Evolutionary conservation across 2,329 filamentous ascomycete genomes (phyloP), one percentile per base, ranked within the genome.

Genomic region (Aspergillus fischeri): DNA sequence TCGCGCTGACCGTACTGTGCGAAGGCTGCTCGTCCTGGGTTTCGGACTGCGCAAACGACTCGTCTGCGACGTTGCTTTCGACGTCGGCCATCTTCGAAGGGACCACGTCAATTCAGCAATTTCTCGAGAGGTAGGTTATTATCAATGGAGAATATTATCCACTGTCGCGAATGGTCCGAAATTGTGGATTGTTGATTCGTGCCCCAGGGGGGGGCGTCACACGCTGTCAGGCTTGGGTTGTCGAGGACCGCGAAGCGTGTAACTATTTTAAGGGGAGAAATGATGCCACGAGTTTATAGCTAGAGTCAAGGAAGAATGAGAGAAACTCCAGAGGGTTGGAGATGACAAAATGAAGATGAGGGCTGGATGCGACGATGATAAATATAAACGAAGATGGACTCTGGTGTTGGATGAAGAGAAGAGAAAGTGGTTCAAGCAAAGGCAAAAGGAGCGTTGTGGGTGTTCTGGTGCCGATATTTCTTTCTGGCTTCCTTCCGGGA

Each of bases 1-100:
- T 74, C 56, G 70, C 68, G 61, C 69, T 73, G 57, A 64, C 71
- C 32, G 75, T 76, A 54, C 70, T 72, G 54, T 75, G 72, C 24
- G 66, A 64, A 29, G 65, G 60, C 54, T 72, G 69, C 35, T 75
- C 72, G 55, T 76, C 74, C 38, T 69, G 69, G 28, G 65, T 64
- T 55, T 75, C 73, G 57, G 71, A 70, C 14, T 63, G 63, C 51
- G 71, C 65, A 55, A 73, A 69, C 54, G 71, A 73, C 42, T 75
- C 74, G 58, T 74, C 71, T 60, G 68, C 67, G 58, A 64, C 56
- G 52, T 63, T 56, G 53, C 65, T 65, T 56, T 75, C 68, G 60
- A 71, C 62, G 24, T 74, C 72, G 49, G 70, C 67, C 73, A 75
- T 75, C 14, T 58, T 62, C 59, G 51, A 32, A 20, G 20, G 42